Evolutionary conservation across 371 early-diverging fungal species (phyloP).

Genomic region (Rhizopus stolonifer): DNA sequence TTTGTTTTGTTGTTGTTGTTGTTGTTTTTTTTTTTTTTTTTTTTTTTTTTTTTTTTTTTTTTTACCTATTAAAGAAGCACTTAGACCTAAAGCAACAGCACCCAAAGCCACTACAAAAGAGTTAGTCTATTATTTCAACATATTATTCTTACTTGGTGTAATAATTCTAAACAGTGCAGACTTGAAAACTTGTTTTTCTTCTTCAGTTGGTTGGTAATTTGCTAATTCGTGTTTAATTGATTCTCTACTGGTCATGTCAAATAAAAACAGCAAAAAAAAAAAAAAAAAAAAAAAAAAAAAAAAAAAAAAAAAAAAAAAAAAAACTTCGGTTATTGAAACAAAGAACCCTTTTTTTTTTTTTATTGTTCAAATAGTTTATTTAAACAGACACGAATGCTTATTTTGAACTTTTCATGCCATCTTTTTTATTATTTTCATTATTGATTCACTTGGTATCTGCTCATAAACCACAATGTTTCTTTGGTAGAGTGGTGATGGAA

Average conservation of each 20-base stretch:
- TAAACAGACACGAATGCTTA: too few species aligned
- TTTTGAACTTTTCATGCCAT: not conserved
- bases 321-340: not conserved
- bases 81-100: conserved; percentile 42
- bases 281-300: not conserved
- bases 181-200: conserved; percentile 31
- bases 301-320: not conserved
- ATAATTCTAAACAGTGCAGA: conserved; percentile 43
- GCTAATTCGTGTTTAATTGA: conserved; percentile 30
- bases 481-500: not conserved
- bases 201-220: conserved; percentile 28
- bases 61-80: conserved; percentile 38
- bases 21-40: not conserved
- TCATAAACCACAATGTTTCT: not conserved
- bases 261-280: not conserved
- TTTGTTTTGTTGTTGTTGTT: not conserved
- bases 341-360: not conserved
- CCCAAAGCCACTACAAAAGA: conserved; percentile 32
- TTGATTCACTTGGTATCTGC: too few species aligned
- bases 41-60: not conserved
- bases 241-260: conserved; percentile 18
- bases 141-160: conserved; percentile 25
- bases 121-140: not conserved
- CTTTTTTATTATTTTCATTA: not conserved
- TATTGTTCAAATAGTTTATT: not conserved